phyloP scores from a whole-genome alignment of 495 filamentous ascomycete genomes.

The Cercophora scortea region DNA sequence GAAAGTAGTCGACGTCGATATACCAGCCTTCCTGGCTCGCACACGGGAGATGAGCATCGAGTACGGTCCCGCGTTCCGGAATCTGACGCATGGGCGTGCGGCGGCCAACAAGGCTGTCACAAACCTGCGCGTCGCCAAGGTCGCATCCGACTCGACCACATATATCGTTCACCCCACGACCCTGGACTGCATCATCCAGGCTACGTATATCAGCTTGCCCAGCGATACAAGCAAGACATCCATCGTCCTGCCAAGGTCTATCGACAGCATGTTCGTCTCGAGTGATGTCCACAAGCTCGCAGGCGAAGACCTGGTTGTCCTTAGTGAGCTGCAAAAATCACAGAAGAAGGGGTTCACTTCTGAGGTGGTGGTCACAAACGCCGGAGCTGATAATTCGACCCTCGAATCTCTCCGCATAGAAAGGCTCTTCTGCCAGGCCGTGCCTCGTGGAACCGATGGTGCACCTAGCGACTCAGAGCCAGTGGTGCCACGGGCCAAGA shows the following conservation, averaged over 20 bases:
- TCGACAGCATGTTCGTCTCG: constrained; percentile 12
- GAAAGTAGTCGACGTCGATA: too few relatives aligned
- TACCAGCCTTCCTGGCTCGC: background rate
- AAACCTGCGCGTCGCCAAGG: constrained; percentile 14
- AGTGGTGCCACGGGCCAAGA: too few relatives aligned
- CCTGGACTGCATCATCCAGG: constrained; percentile 22
- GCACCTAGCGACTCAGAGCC: too few relatives aligned
- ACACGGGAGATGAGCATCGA: background rate
- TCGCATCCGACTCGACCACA: constrained; percentile 8
- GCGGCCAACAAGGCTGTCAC: constrained; percentile 4
- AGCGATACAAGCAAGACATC: constrained; percentile 13
- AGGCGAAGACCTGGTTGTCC: too few relatives aligned
- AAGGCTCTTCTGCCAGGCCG: too few relatives aligned
- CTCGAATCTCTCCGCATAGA: too few relatives aligned
- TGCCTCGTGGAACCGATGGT: too few relatives aligned
- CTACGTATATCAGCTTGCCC: constrained; percentile 13
- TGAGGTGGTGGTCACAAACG: too few relatives aligned
- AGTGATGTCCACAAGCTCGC: background rate
- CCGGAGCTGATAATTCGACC: too few relatives aligned
- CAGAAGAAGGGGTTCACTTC: too few relatives aligned
- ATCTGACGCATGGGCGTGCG: constrained; percentile 9
- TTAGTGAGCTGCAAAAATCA: too few relatives aligned
- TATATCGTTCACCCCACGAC: constrained; percentile 38
- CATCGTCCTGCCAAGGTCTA: constrained; percentile 21
- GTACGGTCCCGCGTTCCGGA: constrained; percentile 19